Evolutionary conservation across 176 grass and related monocot species (phyloP).

Genomic region (Dendrocalamus sinicus): DNA sequence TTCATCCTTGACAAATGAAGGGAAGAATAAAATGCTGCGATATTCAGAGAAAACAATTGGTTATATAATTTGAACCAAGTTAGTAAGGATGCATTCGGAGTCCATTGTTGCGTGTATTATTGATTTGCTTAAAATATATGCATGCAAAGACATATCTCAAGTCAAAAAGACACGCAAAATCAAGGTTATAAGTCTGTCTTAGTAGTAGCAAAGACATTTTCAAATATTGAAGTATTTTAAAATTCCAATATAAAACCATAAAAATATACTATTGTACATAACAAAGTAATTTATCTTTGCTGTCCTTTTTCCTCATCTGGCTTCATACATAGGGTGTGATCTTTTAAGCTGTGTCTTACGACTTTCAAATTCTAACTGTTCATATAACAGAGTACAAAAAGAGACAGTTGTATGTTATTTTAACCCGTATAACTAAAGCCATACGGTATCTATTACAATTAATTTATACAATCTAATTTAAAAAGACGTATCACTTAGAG

Average conservation of each 20-base stretch:
- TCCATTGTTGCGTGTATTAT: background rate
- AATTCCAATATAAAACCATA: background rate
- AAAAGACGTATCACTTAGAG: accelerated
- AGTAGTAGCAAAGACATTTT: background rate
- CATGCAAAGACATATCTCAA: background rate
- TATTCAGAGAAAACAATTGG: background rate
- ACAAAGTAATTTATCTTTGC: background rate
- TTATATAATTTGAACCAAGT: background rate
- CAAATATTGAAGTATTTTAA: background rate
- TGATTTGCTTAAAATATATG: background rate
- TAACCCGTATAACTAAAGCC: too few relatives aligned
- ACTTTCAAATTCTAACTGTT: too few relatives aligned
- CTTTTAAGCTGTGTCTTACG: too few relatives aligned
- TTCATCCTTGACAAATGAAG: background rate
- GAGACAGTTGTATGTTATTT: too few relatives aligned
- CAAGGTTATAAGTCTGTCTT: background rate
- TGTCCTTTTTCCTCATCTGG: background rate
- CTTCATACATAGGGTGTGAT: background rate
- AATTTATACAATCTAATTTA: too few relatives aligned
- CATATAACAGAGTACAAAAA: too few relatives aligned
- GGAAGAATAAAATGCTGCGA: background rate
- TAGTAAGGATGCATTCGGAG: too few relatives aligned
- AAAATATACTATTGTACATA: background rate
- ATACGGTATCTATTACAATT: too few relatives aligned
- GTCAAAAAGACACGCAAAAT: background rate